Conservation (phyloP, 352 stramenopile genomes). For the Pythium biforme region DNA sequence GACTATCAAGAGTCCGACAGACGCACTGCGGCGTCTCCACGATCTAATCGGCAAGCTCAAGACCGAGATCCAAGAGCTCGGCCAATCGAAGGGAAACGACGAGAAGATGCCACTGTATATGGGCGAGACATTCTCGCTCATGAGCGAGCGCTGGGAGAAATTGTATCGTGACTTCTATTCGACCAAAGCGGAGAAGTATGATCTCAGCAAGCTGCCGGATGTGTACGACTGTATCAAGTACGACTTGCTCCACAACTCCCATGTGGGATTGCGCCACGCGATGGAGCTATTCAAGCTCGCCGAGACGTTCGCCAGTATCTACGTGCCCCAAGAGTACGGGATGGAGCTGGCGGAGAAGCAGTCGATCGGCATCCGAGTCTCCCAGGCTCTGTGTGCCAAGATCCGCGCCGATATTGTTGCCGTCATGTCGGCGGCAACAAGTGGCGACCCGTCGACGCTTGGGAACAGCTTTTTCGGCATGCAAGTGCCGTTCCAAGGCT, state of each 20-base stretch:
- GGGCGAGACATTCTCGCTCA: constrained; percentile 94
- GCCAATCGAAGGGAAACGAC: constrained; percentile 73
- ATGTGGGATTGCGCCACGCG: constrained; percentile 86
- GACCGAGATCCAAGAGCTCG: constrained; percentile 70
- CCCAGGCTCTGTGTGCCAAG: constrained; percentile 96
- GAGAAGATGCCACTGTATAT: constrained; percentile 92
- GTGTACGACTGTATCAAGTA: constrained; percentile 98
- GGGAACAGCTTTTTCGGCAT: constrained; percentile 38
- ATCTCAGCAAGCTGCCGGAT: constrained; percentile 96
- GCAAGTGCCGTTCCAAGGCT: constrained; percentile 27
- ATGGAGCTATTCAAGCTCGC: constrained; percentile 93
- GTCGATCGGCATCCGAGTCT: constrained; percentile 96
- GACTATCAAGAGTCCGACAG: constrained; percentile 81
- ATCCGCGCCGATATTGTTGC: constrained; percentile 93
- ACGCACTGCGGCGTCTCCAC: constrained; percentile 63
- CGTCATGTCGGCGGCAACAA: constrained; percentile 63
- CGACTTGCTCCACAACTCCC: constrained; percentile 97
- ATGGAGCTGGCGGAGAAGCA: constrained; percentile 93
- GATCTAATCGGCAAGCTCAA: constrained; percentile 79
- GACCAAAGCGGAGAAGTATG: constrained; percentile 85
- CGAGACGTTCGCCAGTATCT: constrained; percentile 94
- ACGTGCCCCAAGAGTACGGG: constrained; percentile 97
- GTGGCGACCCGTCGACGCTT: constrained; percentile 31
- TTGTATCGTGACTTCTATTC: constrained; percentile 96
- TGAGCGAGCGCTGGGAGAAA: constrained; percentile 94